A percentile compares a stretch with the other conserved stretches of the same genome.
phyloP scores from a whole-genome alignment of 805 yeast genomes.

The Yarrowia bubula region DNA sequence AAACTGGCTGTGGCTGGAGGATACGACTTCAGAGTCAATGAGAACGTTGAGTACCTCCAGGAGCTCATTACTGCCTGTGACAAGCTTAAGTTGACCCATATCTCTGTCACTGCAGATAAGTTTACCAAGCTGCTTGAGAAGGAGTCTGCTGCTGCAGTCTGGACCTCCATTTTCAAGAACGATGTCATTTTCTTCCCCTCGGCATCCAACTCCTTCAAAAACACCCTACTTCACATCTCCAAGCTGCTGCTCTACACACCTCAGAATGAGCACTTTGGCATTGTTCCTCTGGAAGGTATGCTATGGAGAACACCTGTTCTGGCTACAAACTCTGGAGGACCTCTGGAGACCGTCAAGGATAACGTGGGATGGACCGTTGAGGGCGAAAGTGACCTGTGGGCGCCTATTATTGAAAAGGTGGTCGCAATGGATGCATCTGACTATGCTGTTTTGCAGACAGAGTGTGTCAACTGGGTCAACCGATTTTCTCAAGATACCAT shows the following conservation, averaged over 20 bases:
- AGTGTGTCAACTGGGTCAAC: constrained; percentile 34
- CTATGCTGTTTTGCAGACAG: constrained; percentile 36
- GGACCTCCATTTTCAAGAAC: constrained; percentile 30
- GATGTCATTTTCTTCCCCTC: constrained; percentile 79
- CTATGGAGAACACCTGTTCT: constrained; percentile 75
- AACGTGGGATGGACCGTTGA: constrained; percentile 42
- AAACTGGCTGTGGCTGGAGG: constrained; percentile 85
- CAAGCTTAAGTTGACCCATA: not conserved
- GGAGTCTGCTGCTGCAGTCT: constrained; percentile 4
- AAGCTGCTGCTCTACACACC: constrained; percentile 82
- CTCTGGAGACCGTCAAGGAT: constrained; percentile 69
- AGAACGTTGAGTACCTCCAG: constrained; percentile 68
- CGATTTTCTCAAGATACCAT: constrained; percentile 39
- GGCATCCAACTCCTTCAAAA: constrained; percentile 63
- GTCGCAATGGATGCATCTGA: constrained; percentile 32
- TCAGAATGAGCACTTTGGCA: constrained; percentile 90
- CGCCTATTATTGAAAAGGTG: constrained; percentile 37
- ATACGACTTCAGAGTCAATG: constrained; percentile 70
- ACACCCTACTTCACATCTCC: constrained; percentile 55
- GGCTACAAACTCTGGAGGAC: constrained; percentile 90
- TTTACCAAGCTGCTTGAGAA: not conserved
- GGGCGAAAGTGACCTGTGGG: constrained; percentile 39
- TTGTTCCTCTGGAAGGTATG: constrained; percentile 97
- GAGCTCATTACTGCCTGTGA: constrained; percentile 48
- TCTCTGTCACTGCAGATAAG: not conserved